phyloP scores from a whole-genome alignment of 371 early-diverging fungal genomes.

The Nematocida sp. region DNA sequence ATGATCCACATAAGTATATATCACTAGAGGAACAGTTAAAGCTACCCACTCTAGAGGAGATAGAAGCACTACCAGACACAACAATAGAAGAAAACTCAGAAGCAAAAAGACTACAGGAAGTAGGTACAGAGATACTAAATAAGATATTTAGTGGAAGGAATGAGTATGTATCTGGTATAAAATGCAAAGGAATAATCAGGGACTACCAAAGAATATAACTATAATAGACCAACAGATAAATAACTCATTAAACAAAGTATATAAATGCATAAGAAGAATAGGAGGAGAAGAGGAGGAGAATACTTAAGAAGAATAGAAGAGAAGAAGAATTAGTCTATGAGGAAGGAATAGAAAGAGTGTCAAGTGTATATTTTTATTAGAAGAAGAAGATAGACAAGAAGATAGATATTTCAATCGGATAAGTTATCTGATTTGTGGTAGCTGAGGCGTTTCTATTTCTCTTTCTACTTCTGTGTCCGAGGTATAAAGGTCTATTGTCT shows the following conservation, averaged over 20 bases:
- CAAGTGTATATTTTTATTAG: not conserved
- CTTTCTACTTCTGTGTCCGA: slow-evolving; percentile 40
- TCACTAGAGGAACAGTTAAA: slow-evolving; percentile 10
- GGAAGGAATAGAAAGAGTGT: not conserved
- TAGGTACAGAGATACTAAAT: slow-evolving; percentile 15
- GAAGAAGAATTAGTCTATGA: too few relatives aligned
- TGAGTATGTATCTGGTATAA: not conserved
- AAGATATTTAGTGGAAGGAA: not conserved
- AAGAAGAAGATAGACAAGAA: not conserved
- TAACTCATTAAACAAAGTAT: not conserved
- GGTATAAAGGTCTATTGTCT: slow-evolving; percentile 1
- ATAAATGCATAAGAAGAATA: not conserved
- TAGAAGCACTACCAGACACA: slow-evolving; percentile 7
- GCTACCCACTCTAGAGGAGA: slow-evolving; percentile 23
- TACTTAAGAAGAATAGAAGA: not conserved
- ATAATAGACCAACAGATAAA: not conserved
- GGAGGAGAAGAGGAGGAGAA: not conserved
- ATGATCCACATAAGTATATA: not conserved
- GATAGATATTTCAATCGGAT: not conserved
- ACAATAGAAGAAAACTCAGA: not conserved
- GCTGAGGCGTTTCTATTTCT: slow-evolving; percentile 4
- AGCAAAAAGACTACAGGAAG: not conserved
- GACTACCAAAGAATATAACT: slow-evolving; percentile 12
- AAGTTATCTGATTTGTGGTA: slow-evolving; percentile 18
- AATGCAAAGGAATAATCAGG: slow-evolving; percentile 21